phyloP scores from a whole-genome alignment of 129 eudicot genomes.

The Centella asiatica region DNA sequence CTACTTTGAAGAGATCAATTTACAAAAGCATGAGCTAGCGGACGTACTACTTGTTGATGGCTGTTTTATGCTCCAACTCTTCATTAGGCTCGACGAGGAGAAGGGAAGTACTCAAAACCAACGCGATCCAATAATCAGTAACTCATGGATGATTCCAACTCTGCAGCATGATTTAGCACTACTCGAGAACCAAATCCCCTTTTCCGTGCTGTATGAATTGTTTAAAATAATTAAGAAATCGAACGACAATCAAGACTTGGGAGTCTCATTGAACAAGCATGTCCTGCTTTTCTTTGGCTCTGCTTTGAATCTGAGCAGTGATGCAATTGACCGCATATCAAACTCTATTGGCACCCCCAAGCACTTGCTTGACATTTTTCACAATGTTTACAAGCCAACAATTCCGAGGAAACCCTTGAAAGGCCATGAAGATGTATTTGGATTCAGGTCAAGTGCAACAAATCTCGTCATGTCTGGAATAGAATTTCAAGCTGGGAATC shows the following conservation, averaged over 20 bases:
- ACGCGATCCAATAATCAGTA: not conserved
- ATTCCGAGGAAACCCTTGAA: not conserved
- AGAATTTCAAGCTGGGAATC: not conserved
- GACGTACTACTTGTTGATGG: not conserved
- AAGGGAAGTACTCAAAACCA: not conserved
- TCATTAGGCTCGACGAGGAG: not conserved
- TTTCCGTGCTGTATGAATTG: not conserved
- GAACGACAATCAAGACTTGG: not conserved
- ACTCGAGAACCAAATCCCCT: conserved; percentile 1
- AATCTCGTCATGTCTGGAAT: not conserved
- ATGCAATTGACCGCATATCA: not conserved
- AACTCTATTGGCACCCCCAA: not conserved
- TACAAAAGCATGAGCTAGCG: not conserved
- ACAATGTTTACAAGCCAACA: not conserved
- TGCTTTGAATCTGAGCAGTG: not conserved
- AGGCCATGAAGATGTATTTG: not conserved
- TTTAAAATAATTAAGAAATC: not conserved
- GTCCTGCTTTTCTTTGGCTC: not conserved
- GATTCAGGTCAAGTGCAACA: not conserved
- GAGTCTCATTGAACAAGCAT: not conserved
- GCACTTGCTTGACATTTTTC: not conserved
- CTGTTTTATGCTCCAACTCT: not conserved
- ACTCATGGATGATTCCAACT: not conserved
- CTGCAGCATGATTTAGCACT: not conserved
- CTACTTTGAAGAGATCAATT: not conserved